Evolutionary conservation across 2,329 filamentous ascomycete species (phyloP), one percentile per base, ranked within the genome.

Genomic region (Fusarium euwallaceae): DNA sequence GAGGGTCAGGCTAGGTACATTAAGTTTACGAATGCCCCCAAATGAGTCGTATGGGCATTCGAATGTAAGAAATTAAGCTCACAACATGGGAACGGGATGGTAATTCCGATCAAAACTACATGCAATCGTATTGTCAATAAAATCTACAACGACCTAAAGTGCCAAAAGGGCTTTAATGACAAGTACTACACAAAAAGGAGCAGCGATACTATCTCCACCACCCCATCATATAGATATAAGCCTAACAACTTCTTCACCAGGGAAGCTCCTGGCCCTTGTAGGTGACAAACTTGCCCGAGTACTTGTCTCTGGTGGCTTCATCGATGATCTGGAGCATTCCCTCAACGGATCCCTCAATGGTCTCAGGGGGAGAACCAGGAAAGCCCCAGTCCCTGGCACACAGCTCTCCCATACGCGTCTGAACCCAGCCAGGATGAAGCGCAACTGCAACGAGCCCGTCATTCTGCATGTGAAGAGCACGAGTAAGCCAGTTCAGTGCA

Each of bases 371-470:
- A 0, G n/a, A 5, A 11, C 64, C 75, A 4, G 68, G 60, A 56
- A 79, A 77, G 0, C 75, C 77, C 83, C 82, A 85, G 45, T 81
- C 74, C 9, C 73, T 72, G 0, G 82, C 82, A 4, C 78, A 79
- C 2, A 71, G 70, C 1, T 80, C 67, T 2, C 84, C 84, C 70
- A 78, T 77, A 4, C 73, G 65, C 0, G 81, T 83, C 32, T 75
- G 67, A 4, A 84, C 83, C 76, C 83, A 85, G 0, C 84, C 84
- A 2, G 84, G 84, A 67, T 86, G 84, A 2, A 83, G 70, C 0
- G 82, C 80, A 22, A 83, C 71, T 1, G 78, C 74, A 3, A 82
- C 56, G 3, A 83, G 65, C 0, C 66, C 66, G 9, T 71, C 64
- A 4, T 76, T 72, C 43, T 86, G 79, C 1, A 64, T 10, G 34